Evolutionary conservation across 1,139 yeast species (phyloP), one percentile per base, ranked within the genome.

Genomic region (Suhomyces panamericanus): DNA sequence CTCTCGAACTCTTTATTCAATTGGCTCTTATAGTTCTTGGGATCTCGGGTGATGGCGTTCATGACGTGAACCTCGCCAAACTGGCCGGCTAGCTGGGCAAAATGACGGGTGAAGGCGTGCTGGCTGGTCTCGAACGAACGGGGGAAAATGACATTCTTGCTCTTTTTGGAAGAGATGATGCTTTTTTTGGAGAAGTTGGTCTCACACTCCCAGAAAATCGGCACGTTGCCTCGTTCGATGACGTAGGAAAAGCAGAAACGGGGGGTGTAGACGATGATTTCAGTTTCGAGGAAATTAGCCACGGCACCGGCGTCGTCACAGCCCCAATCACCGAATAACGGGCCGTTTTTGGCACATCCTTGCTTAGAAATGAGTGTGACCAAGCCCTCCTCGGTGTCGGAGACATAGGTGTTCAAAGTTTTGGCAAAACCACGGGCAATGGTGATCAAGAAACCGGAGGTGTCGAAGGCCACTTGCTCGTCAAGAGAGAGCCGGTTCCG

Each of bases 221-320:
- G 93, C 2, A 81, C 83, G 59, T 85, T 85, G 0, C 90, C 93
- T 46, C 85, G 61, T 1, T 83, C 64, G 39, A 83, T 75, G 1
- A 80, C 73, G 53, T 83, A 83, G 2, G 87, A 75, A 48, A 81
- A 74, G 47, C 82, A 74, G 49, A 72, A 76, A 13, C 63, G 62
- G 31, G 75, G 73, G 4, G 83, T 77, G 44, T 80, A 80, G 13
- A 84, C 67, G 4, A 85, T 73, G 6, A 84, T 58, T 58, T 86
- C 93, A 1, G 86, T 75, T 57, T 86, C 93, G 17, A 80, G 78
- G 56, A 73, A 82, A 54, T 83, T 83, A 1, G 90, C 74, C 6
- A 82, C 86, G 32, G 76, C 72, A 0, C 93, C 93, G 40, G 81
- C 81, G 47, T 85, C 90, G 59, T 84, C 89, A 49, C 85, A 73